Base-by-base conservation (phyloP, 306 rosid species). In the Elaeagnus macrophylla region DNA sequence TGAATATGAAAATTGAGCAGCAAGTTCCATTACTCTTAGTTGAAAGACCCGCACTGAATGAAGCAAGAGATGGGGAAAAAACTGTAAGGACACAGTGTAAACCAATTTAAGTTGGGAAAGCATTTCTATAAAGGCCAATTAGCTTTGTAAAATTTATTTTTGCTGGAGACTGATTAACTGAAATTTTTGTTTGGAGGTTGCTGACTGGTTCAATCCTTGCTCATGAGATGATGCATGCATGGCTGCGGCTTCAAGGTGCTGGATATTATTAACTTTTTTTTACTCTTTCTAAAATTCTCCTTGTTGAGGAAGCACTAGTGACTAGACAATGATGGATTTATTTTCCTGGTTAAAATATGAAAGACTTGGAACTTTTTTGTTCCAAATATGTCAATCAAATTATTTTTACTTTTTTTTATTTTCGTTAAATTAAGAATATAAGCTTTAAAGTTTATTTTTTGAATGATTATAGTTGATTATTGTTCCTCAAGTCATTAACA, bases 211-310 rank as follows among this genome's bases (percentile, higher is more conserved):
- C 99, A 2, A 93, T 93, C 67, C 83, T 93, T 45, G 95, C 99
- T 25, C 99, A 93, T 43, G 99, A 93, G 77, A 82, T 93, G 96
- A 93, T 93, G 99, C 99, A 93, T 62, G 99, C 99, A 48, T 93
- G 99, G 99, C 83, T 93, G 64, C 85, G 99, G 67, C 95, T 93
- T 37, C 77, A 72, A 69, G 96, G 99, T 86, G 62, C 47, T 19
- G 19, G 49, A 68, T 57, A n/a, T 37, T 35, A 38, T 54, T 15
- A 9, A 12, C 4, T 25, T 5, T 25, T 25, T 25, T 25, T 25
- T 5, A 25, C 4, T 25, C 32, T 25, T 25, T 25, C 32, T 25
- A 5, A 25, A 25, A 2, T 5, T 25, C 32, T 51, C 67, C 51
- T 14, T 62, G 35, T 52, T 17, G 15, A 25, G 32, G 32, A 5